Conservation (phyloP, 495 filamentous ascomycete species). For the Aspergillus ostianus region DNA sequence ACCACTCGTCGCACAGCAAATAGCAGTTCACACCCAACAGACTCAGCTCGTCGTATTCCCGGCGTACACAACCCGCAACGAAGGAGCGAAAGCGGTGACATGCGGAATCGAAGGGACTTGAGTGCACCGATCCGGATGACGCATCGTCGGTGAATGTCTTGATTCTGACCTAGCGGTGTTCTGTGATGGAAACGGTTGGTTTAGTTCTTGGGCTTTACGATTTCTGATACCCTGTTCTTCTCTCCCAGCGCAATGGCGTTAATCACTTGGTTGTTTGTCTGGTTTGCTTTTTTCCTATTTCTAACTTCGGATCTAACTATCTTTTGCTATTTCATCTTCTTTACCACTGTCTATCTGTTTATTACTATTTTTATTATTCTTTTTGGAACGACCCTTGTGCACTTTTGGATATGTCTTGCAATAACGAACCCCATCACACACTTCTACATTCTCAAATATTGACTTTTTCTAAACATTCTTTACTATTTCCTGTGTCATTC, state of each 20-base stretch:
- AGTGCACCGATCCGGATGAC: slow-evolving; percentile 42
- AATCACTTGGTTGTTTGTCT: not conserved
- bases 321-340: not conserved
- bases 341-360: not conserved
- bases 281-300: not conserved
- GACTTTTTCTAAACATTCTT: not conserved
- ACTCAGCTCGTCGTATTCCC: slow-evolving; percentile 37
- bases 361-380: not conserved
- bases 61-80: slow-evolving; percentile 30
- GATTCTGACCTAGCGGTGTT: not conserved
- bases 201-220: not conserved
- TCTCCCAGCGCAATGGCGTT: slow-evolving; percentile 22
- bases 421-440: not conserved
- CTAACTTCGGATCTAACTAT: not conserved
- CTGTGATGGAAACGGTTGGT: not conserved
- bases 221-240: slow-evolving; percentile 22
- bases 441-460: not conserved
- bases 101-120: slow-evolving; percentile 36
- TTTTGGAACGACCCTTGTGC: not conserved
- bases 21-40: slow-evolving; percentile 25
- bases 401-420: not conserved
- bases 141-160: slow-evolving; percentile 26
- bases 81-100: slow-evolving; percentile 26
- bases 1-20: slow-evolving; percentile 27
- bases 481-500: not conserved